Evolutionary conservation across 352 stramenopile genomes (phyloP).

Genomic region (Phytophthora macrochlamydospora): DNA sequence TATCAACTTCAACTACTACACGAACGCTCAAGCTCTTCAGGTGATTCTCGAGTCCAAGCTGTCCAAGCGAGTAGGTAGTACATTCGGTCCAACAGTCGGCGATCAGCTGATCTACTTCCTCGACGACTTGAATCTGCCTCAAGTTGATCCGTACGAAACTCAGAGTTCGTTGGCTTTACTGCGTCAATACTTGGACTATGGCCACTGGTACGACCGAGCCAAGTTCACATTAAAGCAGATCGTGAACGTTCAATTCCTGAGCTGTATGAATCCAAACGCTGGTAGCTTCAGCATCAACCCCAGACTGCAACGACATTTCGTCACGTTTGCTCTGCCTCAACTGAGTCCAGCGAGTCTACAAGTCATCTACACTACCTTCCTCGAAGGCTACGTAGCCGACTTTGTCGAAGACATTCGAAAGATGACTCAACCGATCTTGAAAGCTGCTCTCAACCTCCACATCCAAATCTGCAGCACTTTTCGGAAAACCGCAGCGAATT

Average conservation of each 20-base stretch:
- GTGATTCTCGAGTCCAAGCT: conserved; percentile 88
- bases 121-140: conserved; percentile 95
- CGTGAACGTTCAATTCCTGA: conserved; percentile 93
- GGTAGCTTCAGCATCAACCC: conserved; percentile 94
- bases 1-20: conserved; percentile 90
- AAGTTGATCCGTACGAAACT: conserved; percentile 95
- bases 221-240: conserved; percentile 95
- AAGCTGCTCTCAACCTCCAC: conserved; percentile 91
- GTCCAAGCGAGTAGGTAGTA: conserved; percentile 88
- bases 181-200: conserved; percentile 95
- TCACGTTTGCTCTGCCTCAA: conserved; percentile 93
- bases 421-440: conserved; percentile 84
- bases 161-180: conserved; percentile 94
- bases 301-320: conserved; percentile 95
- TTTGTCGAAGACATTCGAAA: conserved; percentile 94
- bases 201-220: conserved; percentile 93
- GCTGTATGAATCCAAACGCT: conserved; percentile 95
- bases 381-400: conserved; percentile 93
- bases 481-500: conserved; percentile 94
- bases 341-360: conserved; percentile 88
- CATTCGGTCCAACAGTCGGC: conserved; percentile 79
- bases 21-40: conserved; percentile 70
- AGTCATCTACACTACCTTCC: conserved; percentile 95
- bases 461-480: conserved; percentile 79
- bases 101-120: conserved; percentile 95